These are phyloP conservation scores for Lolium multiflorum DNA, from an alignment of 176 grass and related monocot genomes.

Conservation along the genomic window DNA sequence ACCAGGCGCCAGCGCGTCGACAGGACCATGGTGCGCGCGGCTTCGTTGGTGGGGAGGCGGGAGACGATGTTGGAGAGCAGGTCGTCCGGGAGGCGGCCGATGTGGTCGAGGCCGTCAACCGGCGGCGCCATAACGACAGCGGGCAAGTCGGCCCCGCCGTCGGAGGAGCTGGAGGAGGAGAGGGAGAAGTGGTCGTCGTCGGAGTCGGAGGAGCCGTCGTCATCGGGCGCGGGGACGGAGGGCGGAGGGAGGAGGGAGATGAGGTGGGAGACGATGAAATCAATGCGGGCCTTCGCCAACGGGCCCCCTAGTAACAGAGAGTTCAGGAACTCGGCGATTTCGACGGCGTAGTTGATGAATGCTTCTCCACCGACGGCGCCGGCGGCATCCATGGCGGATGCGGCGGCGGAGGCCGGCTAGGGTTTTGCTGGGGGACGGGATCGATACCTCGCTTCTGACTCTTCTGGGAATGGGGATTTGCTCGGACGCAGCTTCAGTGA, in stretches of 20 bases:
- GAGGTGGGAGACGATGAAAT: not conserved
- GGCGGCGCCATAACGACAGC: not conserved
- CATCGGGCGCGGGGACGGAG: not conserved
- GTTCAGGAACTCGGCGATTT: not conserved
- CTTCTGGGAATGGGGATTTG: too few species aligned
- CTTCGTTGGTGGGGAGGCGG: slow-evolving; percentile 44
- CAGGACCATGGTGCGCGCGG: slow-evolving; percentile 41
- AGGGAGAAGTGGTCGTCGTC: not conserved
- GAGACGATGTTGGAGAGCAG: slow-evolving; percentile 45
- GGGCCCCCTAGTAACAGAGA: not conserved
- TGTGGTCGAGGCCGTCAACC: slow-evolving; percentile 35
- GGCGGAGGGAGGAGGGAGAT: slow-evolving; percentile 3
- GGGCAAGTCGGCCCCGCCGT: not conserved
- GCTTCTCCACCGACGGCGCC: not conserved
- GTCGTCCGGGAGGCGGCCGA: slow-evolving; percentile 27
- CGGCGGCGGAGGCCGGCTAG: not conserved
- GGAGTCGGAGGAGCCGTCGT: not conserved
- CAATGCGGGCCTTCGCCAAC: not conserved
- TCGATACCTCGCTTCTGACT: too few species aligned
- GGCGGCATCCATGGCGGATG: not conserved
- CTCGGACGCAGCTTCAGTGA: too few species aligned
- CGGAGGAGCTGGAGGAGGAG: not conserved
- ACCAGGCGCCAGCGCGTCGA: slow-evolving; percentile 37
- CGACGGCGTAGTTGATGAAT: not conserved
- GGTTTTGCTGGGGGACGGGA: not conserved